Base-by-base conservation (phyloP, 495 filamentous ascomycete species). In the Parachaetomium inaequale region DNA sequence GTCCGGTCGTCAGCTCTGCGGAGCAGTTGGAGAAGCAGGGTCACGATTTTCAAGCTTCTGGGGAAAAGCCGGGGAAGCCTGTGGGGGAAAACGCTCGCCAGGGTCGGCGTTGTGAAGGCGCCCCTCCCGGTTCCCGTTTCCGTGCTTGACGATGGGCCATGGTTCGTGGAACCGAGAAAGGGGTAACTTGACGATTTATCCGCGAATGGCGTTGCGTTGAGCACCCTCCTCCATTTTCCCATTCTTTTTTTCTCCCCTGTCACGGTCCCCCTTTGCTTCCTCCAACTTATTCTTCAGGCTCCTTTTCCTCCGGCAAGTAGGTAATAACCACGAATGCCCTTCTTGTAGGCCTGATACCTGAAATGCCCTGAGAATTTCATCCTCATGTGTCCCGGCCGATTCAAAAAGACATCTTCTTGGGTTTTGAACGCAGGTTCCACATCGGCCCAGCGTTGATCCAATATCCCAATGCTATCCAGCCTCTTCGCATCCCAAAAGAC, bases 121-220 rank as follows among this genome's bases (percentile, higher is more conserved):
- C 21, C 47, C 26, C 47, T 51, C 47, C 12, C 17, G n/a, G 50
- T 21, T 36, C n/a, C 50, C 19, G 28, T 36, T 36, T 34, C 15
- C n/a, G 50, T 34, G 15, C 4, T 21, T 36, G 29, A 23, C n/a
- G 50, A 53, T 51, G 28, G 26, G 6, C 17, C 19, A 4, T 52
- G 26, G 49, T 52, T 52, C 50, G 50, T 53, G 50, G 50, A 21
- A n/a, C n/a, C 29, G 11, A 25, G 50, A 29, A 53, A 53, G 36
- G 12, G 4, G 17, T 15, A 7, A 32, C 3, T 6, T 36, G 17
- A 1, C 15, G 17, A 53, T 34, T 53, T 53, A 53, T 53, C 50
- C 50, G 50, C 50, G 50, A 53, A 53, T 53, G n/a, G 50, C 17
- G 15, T 40, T 40, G 38, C 38, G 15, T 40, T 40, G 38, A 40